phyloP scores from a whole-genome alignment of 148 eudicot species.

The Rhododendron ovatum region DNA sequence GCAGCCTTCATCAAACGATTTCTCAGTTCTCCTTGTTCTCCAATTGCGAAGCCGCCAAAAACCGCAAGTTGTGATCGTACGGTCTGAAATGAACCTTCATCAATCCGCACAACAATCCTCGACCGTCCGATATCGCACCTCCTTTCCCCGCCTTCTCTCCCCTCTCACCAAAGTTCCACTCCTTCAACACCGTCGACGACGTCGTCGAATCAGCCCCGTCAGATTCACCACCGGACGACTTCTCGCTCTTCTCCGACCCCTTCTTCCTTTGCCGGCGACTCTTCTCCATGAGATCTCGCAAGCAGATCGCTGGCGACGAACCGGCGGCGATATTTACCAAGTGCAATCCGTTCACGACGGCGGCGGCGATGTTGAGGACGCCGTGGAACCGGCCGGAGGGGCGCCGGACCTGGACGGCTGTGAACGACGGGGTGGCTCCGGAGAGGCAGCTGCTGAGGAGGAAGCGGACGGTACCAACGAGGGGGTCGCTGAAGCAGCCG shows the following conservation, averaged over 20 bases:
- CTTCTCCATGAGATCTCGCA: conserved; percentile 47
- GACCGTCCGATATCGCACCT: conserved; percentile 21
- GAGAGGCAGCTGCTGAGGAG: conserved; percentile 45
- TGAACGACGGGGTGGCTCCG: conserved; percentile 40
- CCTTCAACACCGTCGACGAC: conserved; percentile 55
- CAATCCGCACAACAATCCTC: conserved; percentile 58
- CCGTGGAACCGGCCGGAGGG: conserved; percentile 78
- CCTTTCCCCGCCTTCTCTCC: conserved; percentile 25
- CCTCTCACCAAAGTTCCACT: conserved; percentile 42
- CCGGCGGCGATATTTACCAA: conserved; percentile 17
- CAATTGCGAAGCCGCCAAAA: conserved; percentile 21
- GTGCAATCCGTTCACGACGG: conserved; percentile 30
- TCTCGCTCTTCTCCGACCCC: conserved; percentile 36
- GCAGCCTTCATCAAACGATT: not conserved
- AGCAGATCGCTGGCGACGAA: conserved; percentile 41
- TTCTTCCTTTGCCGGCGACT: conserved; percentile 13
- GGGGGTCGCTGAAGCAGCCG: conserved; percentile 54
- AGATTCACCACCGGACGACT: conserved; percentile 30
- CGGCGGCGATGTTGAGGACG: conserved; percentile 66
- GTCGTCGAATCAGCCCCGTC: conserved; percentile 62
- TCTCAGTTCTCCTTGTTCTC: conserved; percentile 8
- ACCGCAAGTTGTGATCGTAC: conserved; percentile 45
- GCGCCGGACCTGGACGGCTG: conserved; percentile 73
- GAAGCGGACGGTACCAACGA: conserved; percentile 67
- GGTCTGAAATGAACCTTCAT: conserved; percentile 41